Percentiles rank a stretch among this genome's conserved stretches.
phyloP scores from a whole-genome alignment of 1,284 basidiomycete species.

The Malassezia arunalokei region DNA sequence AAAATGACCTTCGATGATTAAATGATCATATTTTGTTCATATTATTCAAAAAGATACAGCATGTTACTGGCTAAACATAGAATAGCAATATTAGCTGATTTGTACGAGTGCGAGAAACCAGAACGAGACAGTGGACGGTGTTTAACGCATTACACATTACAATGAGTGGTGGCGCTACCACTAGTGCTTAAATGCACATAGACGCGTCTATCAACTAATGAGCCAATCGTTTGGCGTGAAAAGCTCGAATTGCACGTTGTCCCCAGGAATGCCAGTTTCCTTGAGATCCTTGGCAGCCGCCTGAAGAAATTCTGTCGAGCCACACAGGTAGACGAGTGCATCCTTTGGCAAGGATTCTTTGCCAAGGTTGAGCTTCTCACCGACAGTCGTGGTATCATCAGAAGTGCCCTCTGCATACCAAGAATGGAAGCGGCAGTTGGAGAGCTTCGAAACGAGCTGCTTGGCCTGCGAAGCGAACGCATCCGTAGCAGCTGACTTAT shows the following conservation, averaged over 20 bases:
- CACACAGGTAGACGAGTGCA: slow-evolving; percentile 8
- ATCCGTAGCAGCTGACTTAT: neutral
- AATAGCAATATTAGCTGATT: no score
- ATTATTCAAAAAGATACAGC: neutral
- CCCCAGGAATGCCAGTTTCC: neutral
- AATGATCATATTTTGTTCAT: neutral
- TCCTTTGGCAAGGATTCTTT: neutral
- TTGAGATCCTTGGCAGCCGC: neutral
- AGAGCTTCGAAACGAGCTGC: neutral
- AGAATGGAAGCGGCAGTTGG: neutral
- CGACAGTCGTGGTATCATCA: neutral
- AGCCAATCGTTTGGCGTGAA: slow-evolving; percentile 14
- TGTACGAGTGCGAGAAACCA: no score
- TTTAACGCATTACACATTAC: neutral
- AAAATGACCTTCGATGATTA: slow-evolving; percentile 64
- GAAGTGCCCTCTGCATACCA: neutral
- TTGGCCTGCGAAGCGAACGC: neutral
- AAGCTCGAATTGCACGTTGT: slow-evolving; percentile 4
- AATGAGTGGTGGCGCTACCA: neutral
- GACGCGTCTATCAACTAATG: neutral
- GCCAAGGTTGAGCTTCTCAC: neutral
- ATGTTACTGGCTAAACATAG: no score
- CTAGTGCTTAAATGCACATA: neutral
- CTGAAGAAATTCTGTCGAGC: slow-evolving; percentile 2
- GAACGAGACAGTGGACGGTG: no score